Conservation (phyloP, 2,329 filamentous ascomycete genomes). For the Akanthomyces uredinophilus region DNA sequence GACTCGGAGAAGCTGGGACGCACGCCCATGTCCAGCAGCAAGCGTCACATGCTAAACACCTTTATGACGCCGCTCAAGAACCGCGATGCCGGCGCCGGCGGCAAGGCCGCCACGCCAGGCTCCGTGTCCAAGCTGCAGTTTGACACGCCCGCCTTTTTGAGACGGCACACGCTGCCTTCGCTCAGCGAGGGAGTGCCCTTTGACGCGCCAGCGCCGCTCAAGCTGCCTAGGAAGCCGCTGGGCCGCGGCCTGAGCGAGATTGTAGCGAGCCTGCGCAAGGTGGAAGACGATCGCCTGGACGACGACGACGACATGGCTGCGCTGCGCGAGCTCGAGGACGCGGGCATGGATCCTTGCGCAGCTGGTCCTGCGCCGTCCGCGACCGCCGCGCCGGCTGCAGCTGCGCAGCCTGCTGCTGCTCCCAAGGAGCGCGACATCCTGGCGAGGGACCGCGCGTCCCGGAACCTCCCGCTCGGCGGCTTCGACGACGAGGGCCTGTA, state of each 20-base stretch:
- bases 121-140: constrained; percentile 54
- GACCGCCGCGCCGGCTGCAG: constrained; percentile 19
- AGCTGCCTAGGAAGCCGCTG: constrained; percentile 56
- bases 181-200: constrained; percentile 53
- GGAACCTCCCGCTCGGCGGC: constrained; percentile 47
- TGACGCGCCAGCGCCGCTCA: constrained; percentile 42
- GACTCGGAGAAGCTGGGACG: constrained; percentile 32
- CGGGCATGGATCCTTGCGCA: constrained; percentile 24
- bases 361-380: constrained; percentile 21
- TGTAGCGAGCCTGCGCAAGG: constrained; percentile 62
- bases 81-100: constrained; percentile 30
- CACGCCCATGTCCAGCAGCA: constrained; percentile 53
- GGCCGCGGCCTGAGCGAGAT: constrained; percentile 68
- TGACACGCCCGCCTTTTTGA: constrained; percentile 68
- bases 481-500: constrained; percentile 60
- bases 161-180: constrained; percentile 40
- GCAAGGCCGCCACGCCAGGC: constrained; percentile 46
- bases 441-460: constrained; percentile 39
- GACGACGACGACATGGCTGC: constrained; percentile 75
- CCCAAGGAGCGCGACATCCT: constrained; percentile 31
- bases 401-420: constrained; percentile 3
- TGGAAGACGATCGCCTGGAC: constrained; percentile 64
- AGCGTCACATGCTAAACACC: constrained; percentile 55
- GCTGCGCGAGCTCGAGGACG: constrained; percentile 63
- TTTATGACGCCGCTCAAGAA: constrained; percentile 62